Percentiles rank a stretch among this genome's conserved stretches.
Evolutionary conservation across 768 basidiomycete species (phyloP).

Genomic region (Russula foetens): DNA sequence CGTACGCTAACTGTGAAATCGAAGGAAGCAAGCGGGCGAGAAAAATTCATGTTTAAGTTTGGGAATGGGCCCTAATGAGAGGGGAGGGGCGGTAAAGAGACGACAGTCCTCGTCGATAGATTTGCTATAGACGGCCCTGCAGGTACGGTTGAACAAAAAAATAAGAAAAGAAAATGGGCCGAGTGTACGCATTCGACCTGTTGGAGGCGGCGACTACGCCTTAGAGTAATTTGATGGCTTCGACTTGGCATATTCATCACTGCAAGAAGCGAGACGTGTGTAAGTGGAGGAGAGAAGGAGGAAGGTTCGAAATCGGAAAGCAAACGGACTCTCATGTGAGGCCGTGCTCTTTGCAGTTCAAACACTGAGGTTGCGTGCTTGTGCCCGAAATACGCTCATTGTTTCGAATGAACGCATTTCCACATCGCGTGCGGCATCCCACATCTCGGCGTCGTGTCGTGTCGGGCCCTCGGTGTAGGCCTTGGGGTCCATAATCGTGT

Average conservation of each 20-base stretch:
- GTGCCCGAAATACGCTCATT: constrained; percentile 41
- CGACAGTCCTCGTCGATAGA: constrained; percentile 37
- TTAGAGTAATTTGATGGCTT: constrained; percentile 79
- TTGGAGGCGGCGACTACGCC: constrained; percentile 71
- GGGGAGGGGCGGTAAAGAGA: constrained; percentile 29
- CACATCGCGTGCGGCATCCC: too few species aligned
- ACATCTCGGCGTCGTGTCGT: too few species aligned
- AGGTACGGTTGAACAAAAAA: constrained; percentile 8
- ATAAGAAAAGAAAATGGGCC: constrained; percentile 1
- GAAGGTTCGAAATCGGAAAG: neutral
- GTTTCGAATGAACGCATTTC: too few species aligned
- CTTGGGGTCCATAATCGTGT: too few species aligned
- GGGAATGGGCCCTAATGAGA: constrained; percentile 53
- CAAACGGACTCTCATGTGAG: constrained; percentile 85
- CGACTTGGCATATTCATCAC: constrained; percentile 88
- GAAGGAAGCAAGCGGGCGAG: constrained; percentile 72
- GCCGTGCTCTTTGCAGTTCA: constrained; percentile 83
- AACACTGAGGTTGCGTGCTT: constrained; percentile 48
- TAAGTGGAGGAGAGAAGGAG: neutral
- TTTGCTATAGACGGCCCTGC: constrained; percentile 74
- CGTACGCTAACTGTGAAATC: constrained; percentile 78
- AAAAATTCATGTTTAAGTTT: constrained; percentile 74
- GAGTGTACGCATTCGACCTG: constrained; percentile 69
- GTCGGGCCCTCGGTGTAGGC: too few species aligned
- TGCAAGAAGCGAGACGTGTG: constrained; percentile 29